Evolutionary conservation across 768 basidiomycete species (phyloP).

Genomic region (Suillus placidus): DNA sequence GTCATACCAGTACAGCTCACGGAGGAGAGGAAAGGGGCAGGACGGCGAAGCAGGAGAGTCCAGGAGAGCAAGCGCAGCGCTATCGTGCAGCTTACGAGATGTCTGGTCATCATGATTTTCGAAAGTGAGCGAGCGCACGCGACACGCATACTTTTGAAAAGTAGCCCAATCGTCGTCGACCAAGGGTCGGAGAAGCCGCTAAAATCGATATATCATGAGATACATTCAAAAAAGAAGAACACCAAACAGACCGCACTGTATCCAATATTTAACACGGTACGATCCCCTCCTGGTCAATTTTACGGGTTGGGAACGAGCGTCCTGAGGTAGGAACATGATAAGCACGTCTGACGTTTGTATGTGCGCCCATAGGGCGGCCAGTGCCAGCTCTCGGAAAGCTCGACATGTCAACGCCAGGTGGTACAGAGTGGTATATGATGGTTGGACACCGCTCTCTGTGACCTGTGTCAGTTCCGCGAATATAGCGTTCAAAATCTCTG

Average conservation of each 20-base stretch:
- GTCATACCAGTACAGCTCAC: not conserved
- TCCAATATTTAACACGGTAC: no score
- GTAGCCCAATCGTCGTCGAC: not conserved
- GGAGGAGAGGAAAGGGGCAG: not conserved
- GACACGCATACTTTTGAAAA: not conserved
- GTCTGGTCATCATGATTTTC: not conserved
- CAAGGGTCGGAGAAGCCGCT: not conserved
- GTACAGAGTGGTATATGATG: not conserved
- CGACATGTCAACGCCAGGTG: not conserved
- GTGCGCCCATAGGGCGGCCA: not conserved
- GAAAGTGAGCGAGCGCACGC: slow-evolving; percentile 1
- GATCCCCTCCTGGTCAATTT: not conserved
- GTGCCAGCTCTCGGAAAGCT: not conserved
- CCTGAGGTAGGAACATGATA: not conserved
- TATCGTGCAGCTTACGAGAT: not conserved
- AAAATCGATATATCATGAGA: not conserved
- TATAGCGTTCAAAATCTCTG: not conserved
- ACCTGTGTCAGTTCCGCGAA: not conserved
- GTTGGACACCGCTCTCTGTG: not conserved
- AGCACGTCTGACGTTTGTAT: not conserved
- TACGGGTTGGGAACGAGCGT: not conserved
- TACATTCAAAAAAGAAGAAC: not conserved
- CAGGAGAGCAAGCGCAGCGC: not conserved
- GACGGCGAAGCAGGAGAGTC: not conserved
- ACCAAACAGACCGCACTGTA: not conserved